Evolutionary conservation across 2,329 filamentous ascomycete species (phyloP).

Genomic region (Dothistroma septosporum): DNA sequence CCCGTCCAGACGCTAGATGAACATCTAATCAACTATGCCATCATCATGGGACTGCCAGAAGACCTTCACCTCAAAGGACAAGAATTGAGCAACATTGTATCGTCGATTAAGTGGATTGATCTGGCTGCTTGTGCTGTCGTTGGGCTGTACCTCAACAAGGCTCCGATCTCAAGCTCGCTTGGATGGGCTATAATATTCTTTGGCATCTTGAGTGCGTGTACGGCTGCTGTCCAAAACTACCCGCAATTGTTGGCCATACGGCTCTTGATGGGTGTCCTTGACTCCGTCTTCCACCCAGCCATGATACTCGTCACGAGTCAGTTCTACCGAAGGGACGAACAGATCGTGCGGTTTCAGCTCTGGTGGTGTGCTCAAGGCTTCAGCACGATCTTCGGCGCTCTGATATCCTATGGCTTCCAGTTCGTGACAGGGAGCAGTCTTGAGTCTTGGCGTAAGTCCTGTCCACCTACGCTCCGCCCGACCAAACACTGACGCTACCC

Average conservation of each 20-base stretch:
- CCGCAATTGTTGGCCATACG: slow-evolving; percentile 15
- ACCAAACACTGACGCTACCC: background rate
- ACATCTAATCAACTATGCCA: slow-evolving; percentile 61
- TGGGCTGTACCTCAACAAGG: slow-evolving; percentile 36
- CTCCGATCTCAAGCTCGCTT: slow-evolving; percentile 36
- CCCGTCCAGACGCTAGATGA: slow-evolving; percentile 37
- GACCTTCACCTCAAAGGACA: slow-evolving; percentile 20
- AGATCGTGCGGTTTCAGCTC: slow-evolving; percentile 57
- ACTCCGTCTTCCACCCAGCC: slow-evolving; percentile 11
- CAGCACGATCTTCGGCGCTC: slow-evolving; percentile 54
- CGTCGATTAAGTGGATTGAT: slow-evolving; percentile 18
- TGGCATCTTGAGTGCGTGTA: slow-evolving; percentile 14
- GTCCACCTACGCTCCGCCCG: background rate
- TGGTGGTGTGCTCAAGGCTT: slow-evolving; percentile 61
- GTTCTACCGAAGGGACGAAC: slow-evolving; percentile 45
- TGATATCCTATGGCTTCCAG: slow-evolving; percentile 55
- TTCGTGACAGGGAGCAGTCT: slow-evolving; percentile 31
- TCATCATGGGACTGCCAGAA: slow-evolving; percentile 54
- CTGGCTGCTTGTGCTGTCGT: slow-evolving; percentile 14
- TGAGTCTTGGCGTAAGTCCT: slow-evolving; percentile 19
- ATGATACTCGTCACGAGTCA: slow-evolving; percentile 20
- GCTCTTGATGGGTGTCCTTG: slow-evolving; percentile 17
- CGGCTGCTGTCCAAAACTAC: slow-evolving; percentile 24
- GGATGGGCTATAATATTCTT: slow-evolving; percentile 14
- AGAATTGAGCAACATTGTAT: slow-evolving; percentile 19